Evolutionary conservation across 768 basidiomycete species (phyloP).

Genomic region (Mycena haematopus): DNA sequence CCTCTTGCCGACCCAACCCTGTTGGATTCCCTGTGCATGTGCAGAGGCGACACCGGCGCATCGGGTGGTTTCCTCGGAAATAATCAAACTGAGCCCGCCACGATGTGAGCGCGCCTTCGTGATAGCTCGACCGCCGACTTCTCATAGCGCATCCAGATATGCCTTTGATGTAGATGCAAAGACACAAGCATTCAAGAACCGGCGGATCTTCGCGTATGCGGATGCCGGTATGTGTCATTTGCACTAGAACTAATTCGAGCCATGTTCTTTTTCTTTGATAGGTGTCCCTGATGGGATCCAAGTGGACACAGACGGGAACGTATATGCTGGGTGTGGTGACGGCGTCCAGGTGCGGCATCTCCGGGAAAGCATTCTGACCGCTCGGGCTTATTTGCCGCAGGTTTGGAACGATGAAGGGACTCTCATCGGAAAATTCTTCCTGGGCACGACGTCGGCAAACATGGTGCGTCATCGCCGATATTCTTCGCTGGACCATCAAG

Average conservation of each 20-base stretch:
- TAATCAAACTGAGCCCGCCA: constrained; percentile 67
- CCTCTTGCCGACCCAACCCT: neutral
- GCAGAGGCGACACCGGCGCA: constrained; percentile 60
- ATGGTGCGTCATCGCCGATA: constrained; percentile 36
- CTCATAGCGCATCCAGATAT: constrained; percentile 50
- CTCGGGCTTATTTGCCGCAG: constrained; percentile 34
- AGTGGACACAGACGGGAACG: constrained; percentile 68
- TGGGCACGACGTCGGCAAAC: constrained; percentile 50
- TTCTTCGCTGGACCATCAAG: neutral
- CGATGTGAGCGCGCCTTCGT: constrained; percentile 58
- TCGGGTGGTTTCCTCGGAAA: constrained; percentile 51
- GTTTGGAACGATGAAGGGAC: constrained; percentile 62
- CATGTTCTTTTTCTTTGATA: too few relatives aligned
- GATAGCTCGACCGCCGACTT: neutral
- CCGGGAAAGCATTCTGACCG: neutral
- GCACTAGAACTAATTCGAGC: neutral
- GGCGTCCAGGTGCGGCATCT: constrained; percentile 59
- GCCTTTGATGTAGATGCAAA: constrained; percentile 68
- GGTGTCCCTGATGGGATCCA: neutral
- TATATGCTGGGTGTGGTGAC: constrained; percentile 73
- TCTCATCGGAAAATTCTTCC: constrained; percentile 71
- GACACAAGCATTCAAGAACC: constrained; percentile 60
- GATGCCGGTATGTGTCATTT: constrained; percentile 50
- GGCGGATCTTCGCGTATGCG: constrained; percentile 69
- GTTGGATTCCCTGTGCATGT: neutral